Conservation (phyloP, 306 rosid genomes). For the Senna tora region DNA sequence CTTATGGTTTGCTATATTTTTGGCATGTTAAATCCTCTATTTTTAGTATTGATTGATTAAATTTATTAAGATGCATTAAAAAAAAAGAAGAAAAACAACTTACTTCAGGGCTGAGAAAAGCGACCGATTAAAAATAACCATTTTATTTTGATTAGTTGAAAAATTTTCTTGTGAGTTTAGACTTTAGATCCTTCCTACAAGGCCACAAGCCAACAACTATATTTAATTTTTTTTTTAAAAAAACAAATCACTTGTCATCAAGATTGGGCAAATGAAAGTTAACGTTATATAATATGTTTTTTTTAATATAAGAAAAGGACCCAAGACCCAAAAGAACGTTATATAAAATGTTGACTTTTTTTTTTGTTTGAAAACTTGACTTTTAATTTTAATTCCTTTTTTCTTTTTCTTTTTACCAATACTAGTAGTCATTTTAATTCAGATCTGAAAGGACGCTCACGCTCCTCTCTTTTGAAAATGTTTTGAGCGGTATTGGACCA, state of each 20-base stretch:
- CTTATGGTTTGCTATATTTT: neutral
- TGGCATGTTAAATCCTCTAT: neutral
- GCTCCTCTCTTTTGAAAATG: slow-evolving; percentile 46
- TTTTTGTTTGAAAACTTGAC: too few relatives aligned
- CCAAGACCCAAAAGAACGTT: too few relatives aligned
- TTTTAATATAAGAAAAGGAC: too few relatives aligned
- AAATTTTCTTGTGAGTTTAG: neutral
- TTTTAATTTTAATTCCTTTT: too few relatives aligned
- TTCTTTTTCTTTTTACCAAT: too few relatives aligned
- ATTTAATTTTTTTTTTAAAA: too few relatives aligned
- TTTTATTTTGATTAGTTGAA: neutral
- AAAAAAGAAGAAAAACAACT: neutral
- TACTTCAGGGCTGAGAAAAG: neutral
- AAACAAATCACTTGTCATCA: neutral
- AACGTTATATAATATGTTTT: too few relatives aligned
- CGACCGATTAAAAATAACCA: neutral
- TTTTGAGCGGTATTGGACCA: slow-evolving; percentile 45
- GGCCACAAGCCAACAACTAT: too few relatives aligned
- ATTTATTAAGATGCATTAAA: neutral
- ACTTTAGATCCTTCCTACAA: neutral
- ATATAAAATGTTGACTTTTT: too few relatives aligned
- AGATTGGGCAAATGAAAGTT: neutral
- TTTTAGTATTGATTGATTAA: neutral
- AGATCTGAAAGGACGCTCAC: slow-evolving; percentile 3
- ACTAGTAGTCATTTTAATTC: too few relatives aligned